phyloP scores from a whole-genome alignment of 108 stramenopile species.

The Cyclotella sp. region DNA sequence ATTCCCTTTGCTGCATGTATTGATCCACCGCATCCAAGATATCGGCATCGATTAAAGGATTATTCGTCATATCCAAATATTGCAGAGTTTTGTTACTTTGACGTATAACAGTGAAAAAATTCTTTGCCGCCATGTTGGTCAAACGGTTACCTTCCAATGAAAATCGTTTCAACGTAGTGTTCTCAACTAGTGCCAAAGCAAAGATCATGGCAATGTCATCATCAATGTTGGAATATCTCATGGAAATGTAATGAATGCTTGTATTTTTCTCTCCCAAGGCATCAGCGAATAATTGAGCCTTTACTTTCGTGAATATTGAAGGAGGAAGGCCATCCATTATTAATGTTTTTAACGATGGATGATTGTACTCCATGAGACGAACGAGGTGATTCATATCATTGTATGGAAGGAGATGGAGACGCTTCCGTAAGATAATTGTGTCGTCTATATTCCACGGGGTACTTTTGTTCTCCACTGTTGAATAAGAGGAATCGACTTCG shows the following conservation, averaged over 20 bases:
- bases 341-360: conserved; percentile 20
- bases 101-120: conserved; percentile 31
- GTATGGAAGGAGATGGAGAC: conserved; percentile 21
- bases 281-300: conserved; percentile 22
- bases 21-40: conserved; percentile 19
- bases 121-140: conserved; percentile 14
- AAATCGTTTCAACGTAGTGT: conserved; percentile 17
- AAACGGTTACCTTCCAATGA: conserved; percentile 32
- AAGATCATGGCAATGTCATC: conserved; percentile 30
- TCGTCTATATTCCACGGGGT: conserved; percentile 23
- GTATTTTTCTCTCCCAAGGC: conserved; percentile 28
- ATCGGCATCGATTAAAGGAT: conserved; percentile 22
- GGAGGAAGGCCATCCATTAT: conserved; percentile 37
- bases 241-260: conserved; percentile 24
- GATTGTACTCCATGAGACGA: conserved; percentile 21
- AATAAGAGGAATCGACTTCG: not conserved
- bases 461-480: not conserved
- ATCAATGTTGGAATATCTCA: conserved; percentile 30
- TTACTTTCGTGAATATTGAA: not conserved
- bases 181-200: conserved; percentile 41
- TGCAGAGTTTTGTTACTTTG: conserved; percentile 23
- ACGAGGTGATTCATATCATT: conserved; percentile 3
- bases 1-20: conserved; percentile 35
- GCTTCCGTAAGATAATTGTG: conserved; percentile 15
- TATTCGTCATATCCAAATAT: conserved; percentile 32